A percentile compares a stretch with the other conserved stretches of the same genome.
Conservation (phyloP, 805 yeast genomes). For the Cyberlindnera amylophila region DNA sequence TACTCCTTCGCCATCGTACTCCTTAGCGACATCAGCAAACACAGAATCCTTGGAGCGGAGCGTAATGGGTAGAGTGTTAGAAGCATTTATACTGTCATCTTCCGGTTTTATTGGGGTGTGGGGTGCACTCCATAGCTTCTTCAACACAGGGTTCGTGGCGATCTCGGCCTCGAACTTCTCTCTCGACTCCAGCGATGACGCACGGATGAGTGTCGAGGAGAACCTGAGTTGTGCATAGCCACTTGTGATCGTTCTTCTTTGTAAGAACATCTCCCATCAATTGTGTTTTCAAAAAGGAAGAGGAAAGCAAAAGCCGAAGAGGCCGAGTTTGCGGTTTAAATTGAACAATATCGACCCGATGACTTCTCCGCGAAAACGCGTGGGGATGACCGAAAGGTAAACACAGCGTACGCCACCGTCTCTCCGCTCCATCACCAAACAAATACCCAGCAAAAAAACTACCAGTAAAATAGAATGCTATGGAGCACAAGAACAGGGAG, state of each 20-base stretch:
- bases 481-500: conserved; percentile 16
- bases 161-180: conserved; percentile 9
- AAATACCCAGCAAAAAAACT: too few relatives aligned
- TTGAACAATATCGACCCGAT: too few relatives aligned
- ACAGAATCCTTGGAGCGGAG: conserved; percentile 28
- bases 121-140: conserved; percentile 12
- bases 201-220: conserved; percentile 10
- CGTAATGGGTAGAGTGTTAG: conserved; percentile 31
- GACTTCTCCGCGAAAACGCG: neutral
- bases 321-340: too few relatives aligned
- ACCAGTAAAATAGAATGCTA: conserved; percentile 1
- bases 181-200: conserved; percentile 1
- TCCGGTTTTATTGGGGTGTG: conserved; percentile 1
- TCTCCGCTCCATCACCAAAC: too few relatives aligned
- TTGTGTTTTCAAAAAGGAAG: neutral
- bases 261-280: neutral
- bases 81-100: conserved; percentile 27
- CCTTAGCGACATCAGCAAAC: conserved; percentile 25
- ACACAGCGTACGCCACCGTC: neutral
- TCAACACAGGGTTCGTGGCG: conserved; percentile 9
- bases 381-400: neutral
- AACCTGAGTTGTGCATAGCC: neutral
- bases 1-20: conserved; percentile 26
- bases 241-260: neutral
- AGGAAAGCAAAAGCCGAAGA: too few relatives aligned